phyloP scores from a whole-genome alignment of 768 basidiomycete genomes.

The Lactarius evosmus region DNA sequence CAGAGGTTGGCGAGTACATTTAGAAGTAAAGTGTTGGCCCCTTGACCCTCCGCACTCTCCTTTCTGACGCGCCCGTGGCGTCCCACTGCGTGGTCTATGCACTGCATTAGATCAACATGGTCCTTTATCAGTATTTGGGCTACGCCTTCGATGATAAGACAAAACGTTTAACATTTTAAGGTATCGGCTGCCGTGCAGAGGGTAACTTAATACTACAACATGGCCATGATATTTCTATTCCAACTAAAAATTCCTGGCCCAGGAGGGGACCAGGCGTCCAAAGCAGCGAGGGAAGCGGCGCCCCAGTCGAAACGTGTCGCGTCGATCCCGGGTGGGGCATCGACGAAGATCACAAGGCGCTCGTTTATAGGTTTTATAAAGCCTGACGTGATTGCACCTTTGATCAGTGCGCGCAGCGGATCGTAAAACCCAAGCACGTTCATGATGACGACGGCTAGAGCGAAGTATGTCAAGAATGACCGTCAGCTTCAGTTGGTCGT shows the following conservation, averaged over 20 bases:
- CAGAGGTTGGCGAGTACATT: neutral
- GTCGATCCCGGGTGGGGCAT: conserved; percentile 56
- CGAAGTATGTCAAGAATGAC: neutral
- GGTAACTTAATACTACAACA: neutral
- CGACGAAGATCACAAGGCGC: conserved; percentile 66
- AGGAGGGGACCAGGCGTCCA: conserved; percentile 52
- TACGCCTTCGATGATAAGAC: neutral
- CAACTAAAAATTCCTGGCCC: conserved; percentile 19
- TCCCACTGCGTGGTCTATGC: too few species aligned
- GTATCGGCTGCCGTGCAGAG: neutral
- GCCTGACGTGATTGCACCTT: conserved; percentile 60
- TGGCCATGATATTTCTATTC: neutral
- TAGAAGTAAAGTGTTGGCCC: neutral
- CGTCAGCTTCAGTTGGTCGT: neutral
- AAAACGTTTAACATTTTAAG: too few species aligned
- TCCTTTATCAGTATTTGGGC: neutral
- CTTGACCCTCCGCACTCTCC: neutral
- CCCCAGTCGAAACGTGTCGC: conserved; percentile 80
- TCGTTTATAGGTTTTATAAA: conserved; percentile 69
- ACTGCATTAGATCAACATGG: neutral
- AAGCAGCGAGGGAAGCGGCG: conserved; percentile 55
- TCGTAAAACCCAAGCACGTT: conserved; percentile 85
- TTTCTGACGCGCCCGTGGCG: neutral
- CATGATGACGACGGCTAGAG: conserved; percentile 74
- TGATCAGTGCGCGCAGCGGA: conserved; percentile 73